Conservation (phyloP, 148 eudicot species). For the Persicaria tinctoria region DNA sequence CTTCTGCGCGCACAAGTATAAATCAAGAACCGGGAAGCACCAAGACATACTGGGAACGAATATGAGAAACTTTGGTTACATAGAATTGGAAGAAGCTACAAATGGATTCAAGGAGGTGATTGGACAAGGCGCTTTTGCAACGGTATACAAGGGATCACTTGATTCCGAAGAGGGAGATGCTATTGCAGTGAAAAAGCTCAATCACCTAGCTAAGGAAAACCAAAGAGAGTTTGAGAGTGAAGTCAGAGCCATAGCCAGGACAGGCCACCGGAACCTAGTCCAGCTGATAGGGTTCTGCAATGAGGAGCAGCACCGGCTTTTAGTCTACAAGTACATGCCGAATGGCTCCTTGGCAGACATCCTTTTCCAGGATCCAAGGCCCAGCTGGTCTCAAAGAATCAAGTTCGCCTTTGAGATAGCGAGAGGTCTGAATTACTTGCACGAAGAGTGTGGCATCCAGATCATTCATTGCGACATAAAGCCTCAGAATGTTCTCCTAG, state of each 20-base stretch:
- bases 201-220: constrained; percentile 15
- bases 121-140: constrained; percentile 11
- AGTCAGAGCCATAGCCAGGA: constrained; percentile 33
- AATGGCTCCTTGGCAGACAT: constrained; percentile 37
- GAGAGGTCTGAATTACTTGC: constrained; percentile 38
- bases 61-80: neutral
- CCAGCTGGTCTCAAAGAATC: constrained; percentile 30
- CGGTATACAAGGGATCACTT: constrained; percentile 9
- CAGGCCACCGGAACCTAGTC: constrained; percentile 43
- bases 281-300: constrained; percentile 44
- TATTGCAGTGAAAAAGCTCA: neutral
- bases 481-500: constrained; percentile 60
- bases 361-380: constrained; percentile 28
- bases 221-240: constrained; percentile 44
- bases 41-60: neutral
- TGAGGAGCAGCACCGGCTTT: constrained; percentile 34
- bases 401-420: constrained; percentile 27
- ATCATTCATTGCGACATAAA: constrained; percentile 69
- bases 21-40: neutral
- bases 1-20: neutral
- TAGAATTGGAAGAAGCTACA: neutral
- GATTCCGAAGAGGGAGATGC: neutral
- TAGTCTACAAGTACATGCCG: constrained; percentile 43
- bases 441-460: constrained; percentile 53
- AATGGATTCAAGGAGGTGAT: neutral